A percentile compares a stretch with the other conserved stretches of the same genome.
phyloP scores from a whole-genome alignment of 495 filamentous ascomycete species.

The Acidomyces sp. region DNA sequence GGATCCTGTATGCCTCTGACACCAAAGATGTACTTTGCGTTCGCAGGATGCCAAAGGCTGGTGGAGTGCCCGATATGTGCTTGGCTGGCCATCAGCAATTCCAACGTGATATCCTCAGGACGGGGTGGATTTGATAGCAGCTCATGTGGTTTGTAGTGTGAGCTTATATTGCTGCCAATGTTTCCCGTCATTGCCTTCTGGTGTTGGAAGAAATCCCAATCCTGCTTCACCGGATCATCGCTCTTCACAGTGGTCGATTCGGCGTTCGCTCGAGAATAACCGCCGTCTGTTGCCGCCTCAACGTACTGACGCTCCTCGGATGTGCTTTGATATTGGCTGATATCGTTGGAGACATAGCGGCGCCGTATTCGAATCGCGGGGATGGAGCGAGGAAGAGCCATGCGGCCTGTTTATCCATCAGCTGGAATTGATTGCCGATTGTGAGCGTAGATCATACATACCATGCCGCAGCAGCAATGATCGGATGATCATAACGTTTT shows the following conservation, averaged over 20 bases:
- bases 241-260: conserved; percentile 4
- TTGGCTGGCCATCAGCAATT: conserved; percentile 81
- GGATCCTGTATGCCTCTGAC: conserved; percentile 49
- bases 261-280: conserved; percentile 9
- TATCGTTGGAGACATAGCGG: conserved; percentile 1
- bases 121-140: conserved; percentile 57
- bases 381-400: conserved; percentile 13
- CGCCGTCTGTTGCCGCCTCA: conserved; percentile 4
- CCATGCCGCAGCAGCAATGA: conserved; percentile 17
- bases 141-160: conserved; percentile 54
- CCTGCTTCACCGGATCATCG: conserved; percentile 12
- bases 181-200: conserved; percentile 28
- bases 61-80: conserved; percentile 85
- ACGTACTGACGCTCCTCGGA: conserved; percentile 2
- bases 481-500: conserved; percentile 17
- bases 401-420: conserved; percentile 11
- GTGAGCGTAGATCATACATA: not conserved
- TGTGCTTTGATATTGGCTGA: conserved; percentile 3
- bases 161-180: conserved; percentile 41
- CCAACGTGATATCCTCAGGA: conserved; percentile 71
- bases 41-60: conserved; percentile 88
- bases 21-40: conserved; percentile 90
- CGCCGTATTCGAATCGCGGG: conserved; percentile 4
- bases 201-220: conserved; percentile 20
- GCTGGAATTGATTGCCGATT: not conserved